Percentiles rank a stretch among this genome's conserved stretches.
Conservation (phyloP, 2,329 filamentous ascomycete genomes). For the Apiospora phragmitis region DNA sequence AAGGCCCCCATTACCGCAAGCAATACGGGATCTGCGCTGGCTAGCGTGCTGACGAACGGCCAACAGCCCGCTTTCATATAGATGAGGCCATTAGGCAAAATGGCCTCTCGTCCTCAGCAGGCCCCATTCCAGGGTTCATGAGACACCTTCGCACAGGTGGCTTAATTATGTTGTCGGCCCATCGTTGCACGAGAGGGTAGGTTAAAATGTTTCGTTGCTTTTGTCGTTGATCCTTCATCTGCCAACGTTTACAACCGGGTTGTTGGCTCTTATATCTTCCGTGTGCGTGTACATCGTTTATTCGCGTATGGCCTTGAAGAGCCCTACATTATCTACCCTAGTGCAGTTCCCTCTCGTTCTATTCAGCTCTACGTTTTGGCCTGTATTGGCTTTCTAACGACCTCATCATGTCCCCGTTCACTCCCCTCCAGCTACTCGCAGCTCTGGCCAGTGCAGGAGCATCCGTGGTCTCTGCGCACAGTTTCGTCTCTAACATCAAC, state of each 20-base stretch:
- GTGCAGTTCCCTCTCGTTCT: not conserved
- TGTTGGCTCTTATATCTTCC: conserved; percentile 1
- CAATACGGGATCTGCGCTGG: not conserved
- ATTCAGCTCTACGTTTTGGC: not conserved
- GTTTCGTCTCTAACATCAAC: conserved; percentile 30
- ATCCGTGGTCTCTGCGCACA: conserved; percentile 21
- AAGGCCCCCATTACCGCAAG: not conserved
- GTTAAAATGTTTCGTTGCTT: not conserved
- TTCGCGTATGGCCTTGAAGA: not conserved
- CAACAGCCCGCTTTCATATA: not conserved
- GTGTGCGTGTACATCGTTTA: not conserved
- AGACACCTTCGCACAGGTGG: conserved; percentile 2
- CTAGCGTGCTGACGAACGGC: not conserved
- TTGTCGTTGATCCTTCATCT: not conserved
- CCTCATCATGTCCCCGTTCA: not conserved
- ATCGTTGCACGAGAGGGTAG: not conserved
- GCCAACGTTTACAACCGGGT: not conserved
- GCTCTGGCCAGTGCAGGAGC: conserved; percentile 13
- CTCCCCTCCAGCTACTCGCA: not conserved
- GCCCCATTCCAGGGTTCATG: not conserved
- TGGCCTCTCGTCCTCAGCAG: not conserved
- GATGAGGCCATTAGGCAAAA: conserved; percentile 4
- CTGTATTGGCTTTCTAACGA: no score
- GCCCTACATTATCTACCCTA: not conserved
- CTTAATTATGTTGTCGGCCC: not conserved